Evolutionary conservation across 2,329 filamentous ascomycete species (phyloP).

Genomic region (Diaporthe humulicola): DNA sequence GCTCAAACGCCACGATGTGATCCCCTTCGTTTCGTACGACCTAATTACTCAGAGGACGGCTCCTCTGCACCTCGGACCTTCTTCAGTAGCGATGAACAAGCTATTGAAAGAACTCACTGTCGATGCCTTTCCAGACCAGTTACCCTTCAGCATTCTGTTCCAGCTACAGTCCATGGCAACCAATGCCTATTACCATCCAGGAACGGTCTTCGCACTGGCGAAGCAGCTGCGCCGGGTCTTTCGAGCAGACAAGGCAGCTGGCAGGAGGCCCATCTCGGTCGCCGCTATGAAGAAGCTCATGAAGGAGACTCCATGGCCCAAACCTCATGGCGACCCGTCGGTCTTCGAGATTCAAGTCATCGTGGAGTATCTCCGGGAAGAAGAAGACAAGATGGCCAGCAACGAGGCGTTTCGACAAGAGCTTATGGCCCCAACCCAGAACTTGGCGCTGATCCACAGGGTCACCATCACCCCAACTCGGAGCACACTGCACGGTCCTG

Average conservation of each 20-base stretch:
- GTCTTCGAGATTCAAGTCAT: slow-evolving; percentile 58
- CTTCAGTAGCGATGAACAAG: slow-evolving; percentile 43
- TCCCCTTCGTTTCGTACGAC: slow-evolving; percentile 45
- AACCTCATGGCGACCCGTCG: slow-evolving; percentile 61
- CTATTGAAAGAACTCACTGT: slow-evolving; percentile 51
- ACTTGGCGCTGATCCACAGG: slow-evolving; percentile 66
- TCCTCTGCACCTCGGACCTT: slow-evolving; percentile 28
- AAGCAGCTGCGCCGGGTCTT: slow-evolving; percentile 54
- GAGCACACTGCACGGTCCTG: slow-evolving; percentile 70
- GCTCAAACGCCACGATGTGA: slow-evolving; percentile 46
- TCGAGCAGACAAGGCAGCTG: slow-evolving; percentile 42
- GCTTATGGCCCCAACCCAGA: slow-evolving; percentile 47
- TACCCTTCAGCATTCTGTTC: slow-evolving; percentile 69
- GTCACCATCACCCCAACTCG: slow-evolving; percentile 72
- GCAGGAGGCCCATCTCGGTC: slow-evolving; percentile 59
- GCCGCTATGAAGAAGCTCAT: slow-evolving; percentile 67
- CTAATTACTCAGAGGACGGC: slow-evolving; percentile 13
- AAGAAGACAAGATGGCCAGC: slow-evolving; percentile 52
- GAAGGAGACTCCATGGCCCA: slow-evolving; percentile 65
- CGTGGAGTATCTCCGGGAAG: slow-evolving; percentile 52
- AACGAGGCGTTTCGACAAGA: slow-evolving; percentile 37
- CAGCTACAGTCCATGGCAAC: slow-evolving; percentile 74
- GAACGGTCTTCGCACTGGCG: slow-evolving; percentile 61
- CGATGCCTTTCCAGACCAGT: slow-evolving; percentile 46
- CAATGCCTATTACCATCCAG: slow-evolving; percentile 73